phyloP scores from a whole-genome alignment of 1,139 yeast genomes.

The Casaregolazyma suthepensis region DNA sequence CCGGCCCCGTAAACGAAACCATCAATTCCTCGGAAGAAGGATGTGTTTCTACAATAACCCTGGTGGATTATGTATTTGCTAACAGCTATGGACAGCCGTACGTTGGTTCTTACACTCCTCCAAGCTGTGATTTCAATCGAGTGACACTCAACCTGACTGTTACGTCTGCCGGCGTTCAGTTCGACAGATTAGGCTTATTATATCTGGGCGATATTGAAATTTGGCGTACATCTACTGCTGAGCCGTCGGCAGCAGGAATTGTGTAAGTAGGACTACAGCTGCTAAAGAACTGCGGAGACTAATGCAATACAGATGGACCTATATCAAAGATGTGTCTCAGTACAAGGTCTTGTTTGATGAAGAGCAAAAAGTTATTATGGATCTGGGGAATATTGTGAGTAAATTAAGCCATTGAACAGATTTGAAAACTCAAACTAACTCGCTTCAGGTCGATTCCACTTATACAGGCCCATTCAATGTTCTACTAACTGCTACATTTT shows the following conservation, averaged over 20 bases:
- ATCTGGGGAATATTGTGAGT: conserved; percentile 52
- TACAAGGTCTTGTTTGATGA: conserved; percentile 46
- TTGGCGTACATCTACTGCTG: conserved; percentile 85
- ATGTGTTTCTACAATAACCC: conserved; percentile 34
- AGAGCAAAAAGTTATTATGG: conserved; percentile 31
- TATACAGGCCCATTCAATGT: conserved; percentile 60
- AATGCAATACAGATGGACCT: conserved; percentile 35
- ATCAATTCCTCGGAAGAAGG: not conserved
- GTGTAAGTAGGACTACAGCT: not conserved
- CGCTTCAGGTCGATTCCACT: conserved; percentile 37
- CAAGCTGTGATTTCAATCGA: conserved; percentile 44
- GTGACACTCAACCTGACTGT: conserved; percentile 58
- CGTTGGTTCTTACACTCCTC: conserved; percentile 38
- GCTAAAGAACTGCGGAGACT: conserved; percentile 33
- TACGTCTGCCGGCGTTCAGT: conserved; percentile 61
- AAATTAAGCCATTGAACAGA: not conserved
- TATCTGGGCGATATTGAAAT: conserved; percentile 60
- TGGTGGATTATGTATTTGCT: conserved; percentile 47
- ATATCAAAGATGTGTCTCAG: conserved; percentile 58
- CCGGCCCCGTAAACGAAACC: not conserved
- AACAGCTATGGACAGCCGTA: conserved; percentile 57
- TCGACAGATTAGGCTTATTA: conserved; percentile 68
- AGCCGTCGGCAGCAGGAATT: conserved; percentile 40
- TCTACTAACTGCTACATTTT: conserved; percentile 45
- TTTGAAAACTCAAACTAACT: not conserved